phyloP scores from a whole-genome alignment of 306 rosid species.

The Prunus dulcis region DNA sequence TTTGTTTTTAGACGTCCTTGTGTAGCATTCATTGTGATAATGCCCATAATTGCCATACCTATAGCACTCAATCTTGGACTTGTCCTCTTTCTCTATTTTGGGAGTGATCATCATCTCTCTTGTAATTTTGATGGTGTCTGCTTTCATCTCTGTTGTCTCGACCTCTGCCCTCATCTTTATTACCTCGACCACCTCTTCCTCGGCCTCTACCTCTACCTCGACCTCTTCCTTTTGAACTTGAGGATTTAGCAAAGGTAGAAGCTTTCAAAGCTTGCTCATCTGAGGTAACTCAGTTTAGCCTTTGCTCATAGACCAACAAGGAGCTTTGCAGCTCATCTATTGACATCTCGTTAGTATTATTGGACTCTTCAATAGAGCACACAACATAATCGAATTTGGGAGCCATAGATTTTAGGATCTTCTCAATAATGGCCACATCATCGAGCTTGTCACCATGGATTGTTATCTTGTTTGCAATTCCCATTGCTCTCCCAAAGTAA shows the following conservation, averaged over 20 bases:
- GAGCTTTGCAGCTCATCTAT: background rate
- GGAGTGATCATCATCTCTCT: background rate
- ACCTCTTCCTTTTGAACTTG: background rate
- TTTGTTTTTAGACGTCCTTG: background rate
- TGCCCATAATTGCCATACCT: background rate
- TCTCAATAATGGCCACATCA: background rate
- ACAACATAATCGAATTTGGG: no score
- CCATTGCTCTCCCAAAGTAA: background rate
- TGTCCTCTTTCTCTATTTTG: background rate
- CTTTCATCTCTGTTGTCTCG: background rate
- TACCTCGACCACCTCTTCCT: background rate
- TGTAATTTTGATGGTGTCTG: background rate
- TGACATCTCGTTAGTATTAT: background rate
- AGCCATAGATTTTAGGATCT: background rate
- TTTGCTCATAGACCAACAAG: background rate
- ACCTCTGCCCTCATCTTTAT: no score
- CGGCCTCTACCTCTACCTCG: no score
- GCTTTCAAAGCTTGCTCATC: background rate
- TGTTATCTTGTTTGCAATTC: background rate
- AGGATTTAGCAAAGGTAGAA: background rate
- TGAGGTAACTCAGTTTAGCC: background rate
- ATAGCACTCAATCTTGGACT: no score
- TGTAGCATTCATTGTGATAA: background rate
- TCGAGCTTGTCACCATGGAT: background rate
- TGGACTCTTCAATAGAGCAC: background rate